A percentile compares a stretch with the other conserved stretches of the same genome.
phyloP scores from a whole-genome alignment of 805 yeast genomes.

The Pichia manshurica region DNA sequence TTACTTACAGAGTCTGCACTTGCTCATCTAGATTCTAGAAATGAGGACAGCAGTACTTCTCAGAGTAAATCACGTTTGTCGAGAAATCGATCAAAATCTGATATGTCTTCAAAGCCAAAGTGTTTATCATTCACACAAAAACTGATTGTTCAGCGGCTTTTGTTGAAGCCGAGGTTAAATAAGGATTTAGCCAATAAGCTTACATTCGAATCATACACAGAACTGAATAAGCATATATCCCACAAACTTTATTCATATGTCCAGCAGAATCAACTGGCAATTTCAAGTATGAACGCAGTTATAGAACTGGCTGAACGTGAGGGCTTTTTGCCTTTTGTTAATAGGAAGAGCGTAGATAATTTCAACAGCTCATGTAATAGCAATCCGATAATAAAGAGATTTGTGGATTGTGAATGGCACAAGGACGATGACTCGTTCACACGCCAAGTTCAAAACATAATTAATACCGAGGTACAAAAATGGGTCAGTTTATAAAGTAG shows the following conservation, averaged over 20 bases:
- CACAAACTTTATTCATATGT: constrained; percentile 44
- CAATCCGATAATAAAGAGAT: constrained; percentile 7
- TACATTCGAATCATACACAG: constrained; percentile 39
- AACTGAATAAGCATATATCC: constrained; percentile 57
- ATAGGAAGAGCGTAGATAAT: constrained; percentile 13
- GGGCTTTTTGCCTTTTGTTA: constrained; percentile 11
- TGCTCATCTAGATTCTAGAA: constrained; percentile 8
- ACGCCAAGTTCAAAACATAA: neutral
- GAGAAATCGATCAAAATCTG: no score
- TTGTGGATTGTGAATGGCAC: constrained; percentile 8
- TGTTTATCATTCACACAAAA: constrained; percentile 40
- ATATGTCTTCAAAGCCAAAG: neutral
- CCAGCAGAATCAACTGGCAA: constrained; percentile 12
- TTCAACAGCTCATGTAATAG: neutral
- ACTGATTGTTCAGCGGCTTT: constrained; percentile 45
- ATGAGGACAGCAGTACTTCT: neutral
- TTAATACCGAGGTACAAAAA: neutral
- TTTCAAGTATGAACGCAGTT: constrained; percentile 24
- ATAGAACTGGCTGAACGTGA: constrained; percentile 30
- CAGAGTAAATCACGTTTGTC: neutral
- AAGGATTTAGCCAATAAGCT: constrained; percentile 22
- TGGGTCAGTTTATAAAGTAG: neutral
- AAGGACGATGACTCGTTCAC: neutral
- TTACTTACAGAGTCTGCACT: constrained; percentile 15
- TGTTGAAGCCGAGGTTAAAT: constrained; percentile 48